Evolutionary conservation across 2,329 filamentous ascomycete species (phyloP).

Genomic region (Drechslera avenae): DNA sequence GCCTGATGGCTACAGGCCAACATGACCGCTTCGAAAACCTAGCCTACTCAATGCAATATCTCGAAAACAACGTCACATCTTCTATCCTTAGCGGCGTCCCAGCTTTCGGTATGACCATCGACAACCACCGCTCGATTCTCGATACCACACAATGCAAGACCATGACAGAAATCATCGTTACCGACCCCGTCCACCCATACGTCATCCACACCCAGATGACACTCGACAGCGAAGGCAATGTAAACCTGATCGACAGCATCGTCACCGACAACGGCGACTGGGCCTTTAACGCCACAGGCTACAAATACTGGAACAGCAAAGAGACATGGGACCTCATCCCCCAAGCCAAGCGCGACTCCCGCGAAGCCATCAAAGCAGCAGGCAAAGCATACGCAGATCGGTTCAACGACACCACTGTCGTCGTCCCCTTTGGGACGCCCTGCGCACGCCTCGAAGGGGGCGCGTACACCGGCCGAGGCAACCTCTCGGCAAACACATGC

Average conservation of each 20-base stretch:
- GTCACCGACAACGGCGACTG: conserved; percentile 36
- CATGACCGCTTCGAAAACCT: conserved; percentile 24
- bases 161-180: conserved; percentile 32
- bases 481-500: conserved; percentile 19
- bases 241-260: conserved; percentile 27
- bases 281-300: conserved; percentile 36
- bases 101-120: conserved; percentile 22
- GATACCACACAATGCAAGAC: conserved; percentile 34
- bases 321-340: conserved; percentile 30
- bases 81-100: conserved; percentile 23
- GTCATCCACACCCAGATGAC: conserved; percentile 35
- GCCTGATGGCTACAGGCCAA: conserved; percentile 20
- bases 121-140: conserved; percentile 23
- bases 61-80: conserved; percentile 23
- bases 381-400: conserved; percentile 36
- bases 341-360: conserved; percentile 11
- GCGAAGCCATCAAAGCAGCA: conserved; percentile 23
- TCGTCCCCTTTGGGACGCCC: conserved; percentile 30
- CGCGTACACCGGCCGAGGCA: conserved; percentile 21
- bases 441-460: conserved; percentile 36
- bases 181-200: conserved; percentile 26
- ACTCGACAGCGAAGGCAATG: conserved; percentile 17
- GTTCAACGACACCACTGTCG: conserved; percentile 23
- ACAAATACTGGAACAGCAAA: conserved; percentile 17
- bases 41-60: conserved; percentile 23